Base-by-base conservation (phyloP, 1,284 basidiomycete species). In the Malassezia sympodialis region DNA sequence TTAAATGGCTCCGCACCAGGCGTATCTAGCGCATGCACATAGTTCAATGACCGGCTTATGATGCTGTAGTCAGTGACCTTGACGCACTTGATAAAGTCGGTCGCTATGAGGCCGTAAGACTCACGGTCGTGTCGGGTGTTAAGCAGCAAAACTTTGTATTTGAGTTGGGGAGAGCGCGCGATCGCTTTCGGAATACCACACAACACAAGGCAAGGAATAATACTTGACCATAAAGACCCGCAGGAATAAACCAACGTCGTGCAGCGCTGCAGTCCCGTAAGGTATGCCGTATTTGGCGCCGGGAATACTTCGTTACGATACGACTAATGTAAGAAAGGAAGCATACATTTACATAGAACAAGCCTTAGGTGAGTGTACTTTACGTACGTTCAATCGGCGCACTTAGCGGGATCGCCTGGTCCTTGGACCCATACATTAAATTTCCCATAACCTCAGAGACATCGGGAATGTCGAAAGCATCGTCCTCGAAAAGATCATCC, bases 41-140 rank as follows among this genome's bases (percentile, higher is more conserved):
- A 78, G 66, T 89, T 88, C 27, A 93, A 77, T 17, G 84, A 86
- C 30, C 79, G 76, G 3, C 79, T 79, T 56, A 93, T 86, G 1
- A 85, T 82, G 34, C 84, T 86, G 59, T 50, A 55, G 49, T 40
- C 49, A 35, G 60, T 52, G 56, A 51, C 28, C 21, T 40, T 34
- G 24, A 66, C 77, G 65, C 62, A 88, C 85, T 77, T 77, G 60
- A 94, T 81, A 69, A 93, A 94, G 74, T 94, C 88, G 12, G 82
- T 77, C 0, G 88, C 90, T 1, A 80, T 81, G 75, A 93, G 93
- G 1, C 83, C 86, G 8, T 82, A 80, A 0, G 91, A 96, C 75
- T 98, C 93, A 55, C 93, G 81, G 72, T 98, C 93, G 63, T 90
- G 90, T 58, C 80, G 81, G 14, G 83, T 80, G 72, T 96, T 98